Evolutionary conservation across 2,329 filamentous ascomycete species (phyloP), one percentile per base, ranked within the genome.

Genomic region (Epichloe sibirici): DNA sequence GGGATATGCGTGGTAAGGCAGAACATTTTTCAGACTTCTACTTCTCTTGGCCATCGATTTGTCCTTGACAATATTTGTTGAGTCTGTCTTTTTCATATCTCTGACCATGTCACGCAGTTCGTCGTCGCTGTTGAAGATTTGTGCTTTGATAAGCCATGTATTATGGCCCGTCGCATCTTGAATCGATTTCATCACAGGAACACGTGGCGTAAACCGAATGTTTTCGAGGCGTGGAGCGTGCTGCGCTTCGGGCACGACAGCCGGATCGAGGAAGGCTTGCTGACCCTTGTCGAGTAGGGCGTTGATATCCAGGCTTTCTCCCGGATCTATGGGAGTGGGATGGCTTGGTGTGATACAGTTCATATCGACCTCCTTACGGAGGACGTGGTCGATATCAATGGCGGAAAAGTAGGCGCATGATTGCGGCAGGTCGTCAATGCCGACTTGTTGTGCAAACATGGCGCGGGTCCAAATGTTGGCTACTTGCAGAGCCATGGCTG

Each of bases 291-390:
- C 77, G 2, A 98, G 78, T 1, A 98, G 77, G n/a, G 83, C 69
- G 3, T 69, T 65, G 51, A 98, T 95, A 64, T 95, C 90, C 8
- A 98, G 68, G 55, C 82, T 90, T 69, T 97, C 90, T 38, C 94
- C 93, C 2, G 83, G 85, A 0, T 87, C 77, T 43, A 98, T 97
- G 34, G 84, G 76, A 0, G 78, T 76, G 0, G 79, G 78, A 66
- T 98, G 87, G 44, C 86, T 93, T 1, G 93, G 93, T 0, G 93
- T 98, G 44, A 97, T 71, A 65, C 93, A 98, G 63, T 95, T 87
- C 88, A 98, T 95, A 66, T 98, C 86, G 4, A 98, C 94, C 68
- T 98, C 93, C 66, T 98, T 98, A 49, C 93, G 81, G n/a, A 98
- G 75, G 3, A 98, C 90, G 61, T 89, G 84, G 63, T 98, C 93